These are phyloP conservation scores for Dendrocalamus sinicus DNA, from an alignment of 176 grass and related monocot species.

Conservation along the genomic window DNA sequence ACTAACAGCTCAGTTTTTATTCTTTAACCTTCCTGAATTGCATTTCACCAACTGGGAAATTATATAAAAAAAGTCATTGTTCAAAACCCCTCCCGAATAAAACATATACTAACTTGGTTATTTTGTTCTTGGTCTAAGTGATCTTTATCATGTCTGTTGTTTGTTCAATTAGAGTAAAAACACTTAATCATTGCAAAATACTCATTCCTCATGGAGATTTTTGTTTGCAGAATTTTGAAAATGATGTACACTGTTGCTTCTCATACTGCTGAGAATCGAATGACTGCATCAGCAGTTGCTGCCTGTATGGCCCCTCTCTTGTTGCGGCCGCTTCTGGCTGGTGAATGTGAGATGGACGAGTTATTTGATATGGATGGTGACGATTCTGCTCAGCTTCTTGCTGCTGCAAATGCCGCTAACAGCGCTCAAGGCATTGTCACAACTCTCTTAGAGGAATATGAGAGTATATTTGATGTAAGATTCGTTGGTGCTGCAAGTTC, in stretches of 20 bases:
- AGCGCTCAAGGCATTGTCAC: slow-evolving; percentile 89
- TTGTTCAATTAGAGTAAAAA: slow-evolving; percentile 22
- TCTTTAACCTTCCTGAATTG: neutral
- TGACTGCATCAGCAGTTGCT: slow-evolving; percentile 95
- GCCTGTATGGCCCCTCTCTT: slow-evolving; percentile 99
- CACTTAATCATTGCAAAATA: slow-evolving; percentile 24
- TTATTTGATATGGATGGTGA: slow-evolving; percentile 86
- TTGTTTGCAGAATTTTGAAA: slow-evolving; percentile 78
- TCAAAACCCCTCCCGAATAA: neutral
- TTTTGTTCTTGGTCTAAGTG: neutral
- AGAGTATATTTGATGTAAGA: slow-evolving; percentile 92
- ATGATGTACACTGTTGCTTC: slow-evolving; percentile 93
- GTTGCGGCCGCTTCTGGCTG: slow-evolving; percentile 95
- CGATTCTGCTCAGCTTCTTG: slow-evolving; percentile 96
- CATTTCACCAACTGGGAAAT: neutral
- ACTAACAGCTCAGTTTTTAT: neutral
- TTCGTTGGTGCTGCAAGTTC: slow-evolving; percentile 29
- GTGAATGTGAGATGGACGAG: slow-evolving; percentile 98
- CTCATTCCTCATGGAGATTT: slow-evolving; percentile 23
- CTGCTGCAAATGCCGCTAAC: slow-evolving; percentile 96
- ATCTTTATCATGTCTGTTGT: neutral
- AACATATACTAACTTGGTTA: slow-evolving; percentile 1
- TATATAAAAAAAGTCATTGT: neutral
- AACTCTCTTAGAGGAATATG: slow-evolving; percentile 93
- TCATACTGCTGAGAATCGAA: slow-evolving; percentile 85